A percentile compares a stretch with the other conserved stretches of the same genome.
These are phyloP conservation scores for Sphaerulina populicola DNA, from an alignment of 2,329 filamentous ascomycete genomes.

Conservation along the genomic window DNA sequence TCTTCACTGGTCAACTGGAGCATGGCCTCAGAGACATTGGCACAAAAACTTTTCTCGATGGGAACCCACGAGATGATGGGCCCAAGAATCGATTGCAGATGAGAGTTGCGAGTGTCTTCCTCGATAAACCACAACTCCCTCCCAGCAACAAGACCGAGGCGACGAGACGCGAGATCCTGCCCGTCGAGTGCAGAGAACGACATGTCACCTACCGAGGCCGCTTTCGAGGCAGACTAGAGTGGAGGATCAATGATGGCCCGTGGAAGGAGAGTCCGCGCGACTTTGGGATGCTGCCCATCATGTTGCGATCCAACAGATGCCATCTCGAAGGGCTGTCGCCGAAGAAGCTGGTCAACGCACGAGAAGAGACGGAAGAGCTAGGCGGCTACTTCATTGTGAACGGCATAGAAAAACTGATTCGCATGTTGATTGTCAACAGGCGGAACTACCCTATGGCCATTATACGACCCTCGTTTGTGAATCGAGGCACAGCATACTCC, in stretches of 20 bases:
- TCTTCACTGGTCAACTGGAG: constrained; percentile 70
- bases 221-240: constrained; percentile 75
- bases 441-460: constrained; percentile 96
- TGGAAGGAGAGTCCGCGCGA: constrained; percentile 75
- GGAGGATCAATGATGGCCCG: constrained; percentile 76
- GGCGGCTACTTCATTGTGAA: constrained; percentile 98
- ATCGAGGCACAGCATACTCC: constrained; percentile 79
- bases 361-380: constrained; percentile 93
- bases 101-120: constrained; percentile 68
- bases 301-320: constrained; percentile 86
- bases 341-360: constrained; percentile 68
- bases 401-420: constrained; percentile 92
- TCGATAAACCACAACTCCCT: constrained; percentile 75
- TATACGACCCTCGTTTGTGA: constrained; percentile 78
- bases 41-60: constrained; percentile 77
- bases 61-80: constrained; percentile 47
- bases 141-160: constrained; percentile 72
- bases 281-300: constrained; percentile 80
- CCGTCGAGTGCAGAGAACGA: constrained; percentile 87
- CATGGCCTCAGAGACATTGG: constrained; percentile 82
- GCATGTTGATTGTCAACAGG: constrained; percentile 80
- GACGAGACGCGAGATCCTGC: constrained; percentile 74
- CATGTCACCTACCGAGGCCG: constrained; percentile 86
- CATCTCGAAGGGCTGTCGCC: constrained; percentile 83
- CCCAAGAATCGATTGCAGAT: constrained; percentile 64